Percentiles rank a stretch among this genome's conserved stretches.
Evolutionary conservation across 352 stramenopile species (phyloP).

Genomic region (Phytopythium litorale): DNA sequence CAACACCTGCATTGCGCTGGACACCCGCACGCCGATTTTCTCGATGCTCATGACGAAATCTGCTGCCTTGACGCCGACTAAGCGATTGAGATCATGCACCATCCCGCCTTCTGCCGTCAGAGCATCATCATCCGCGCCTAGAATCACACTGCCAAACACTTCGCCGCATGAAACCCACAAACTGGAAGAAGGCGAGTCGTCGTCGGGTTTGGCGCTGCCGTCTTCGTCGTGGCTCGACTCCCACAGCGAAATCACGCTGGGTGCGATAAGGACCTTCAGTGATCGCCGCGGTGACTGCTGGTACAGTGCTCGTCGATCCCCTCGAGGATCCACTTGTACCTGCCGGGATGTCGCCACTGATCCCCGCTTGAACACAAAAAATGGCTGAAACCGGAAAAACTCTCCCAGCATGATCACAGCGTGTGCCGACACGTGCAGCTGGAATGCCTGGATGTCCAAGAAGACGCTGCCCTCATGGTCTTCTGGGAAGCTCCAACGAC

Average conservation of each 20-base stretch:
- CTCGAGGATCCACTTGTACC: not conserved
- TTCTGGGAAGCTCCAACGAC: slow-evolving; percentile 43
- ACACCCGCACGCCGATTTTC: slow-evolving; percentile 50
- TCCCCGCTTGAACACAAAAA: slow-evolving; percentile 8
- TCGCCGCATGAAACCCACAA: slow-evolving; percentile 58
- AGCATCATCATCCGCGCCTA: slow-evolving; percentile 28
- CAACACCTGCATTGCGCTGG: slow-evolving; percentile 29
- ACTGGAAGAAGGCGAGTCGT: slow-evolving; percentile 15
- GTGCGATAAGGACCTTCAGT: slow-evolving; percentile 65
- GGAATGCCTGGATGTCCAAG: slow-evolving; percentile 66
- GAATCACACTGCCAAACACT: slow-evolving; percentile 49
- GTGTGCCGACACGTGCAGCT: slow-evolving; percentile 58
- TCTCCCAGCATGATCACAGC: slow-evolving; percentile 30
- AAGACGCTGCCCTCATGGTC: slow-evolving; percentile 40
- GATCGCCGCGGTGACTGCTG: slow-evolving; percentile 20
- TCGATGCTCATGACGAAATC: slow-evolving; percentile 66
- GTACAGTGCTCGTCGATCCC: slow-evolving; percentile 7
- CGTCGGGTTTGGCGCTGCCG: not conserved
- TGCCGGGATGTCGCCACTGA: not conserved
- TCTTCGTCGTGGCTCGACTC: slow-evolving; percentile 13
- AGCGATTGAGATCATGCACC: slow-evolving; percentile 45
- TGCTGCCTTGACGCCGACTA: slow-evolving; percentile 26
- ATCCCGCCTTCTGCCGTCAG: slow-evolving; percentile 10
- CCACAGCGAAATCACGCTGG: slow-evolving; percentile 64
- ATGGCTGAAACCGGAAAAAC: slow-evolving; percentile 20